Evolutionary conservation across 208 protist genomes (phyloP).

Genomic region (Leishmania major): DNA sequence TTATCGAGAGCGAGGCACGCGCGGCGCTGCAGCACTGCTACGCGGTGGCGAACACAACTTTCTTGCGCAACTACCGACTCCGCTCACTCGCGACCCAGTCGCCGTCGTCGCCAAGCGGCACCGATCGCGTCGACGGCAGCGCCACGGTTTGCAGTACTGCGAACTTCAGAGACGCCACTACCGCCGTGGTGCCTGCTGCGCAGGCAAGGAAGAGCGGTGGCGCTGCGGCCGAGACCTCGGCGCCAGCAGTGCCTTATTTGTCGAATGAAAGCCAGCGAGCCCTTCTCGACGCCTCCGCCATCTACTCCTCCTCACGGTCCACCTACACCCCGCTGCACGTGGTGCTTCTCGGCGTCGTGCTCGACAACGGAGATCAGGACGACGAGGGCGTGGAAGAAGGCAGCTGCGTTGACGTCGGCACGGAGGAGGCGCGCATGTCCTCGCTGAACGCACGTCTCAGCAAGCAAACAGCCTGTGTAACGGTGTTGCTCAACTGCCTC

Average conservation of each 20-base stretch:
- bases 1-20: slow-evolving; percentile 37
- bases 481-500: slow-evolving; percentile 51
- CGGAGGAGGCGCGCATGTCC: not conserved
- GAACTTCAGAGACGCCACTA: not conserved
- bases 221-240: not conserved
- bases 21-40: slow-evolving; percentile 29
- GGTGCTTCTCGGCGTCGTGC: slow-evolving; percentile 60
- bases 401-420: not conserved
- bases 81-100: slow-evolving; percentile 2
- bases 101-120: not conserved
- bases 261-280: slow-evolving; percentile 30
- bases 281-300: slow-evolving; percentile 22
- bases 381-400: slow-evolving; percentile 8
- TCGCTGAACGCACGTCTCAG: slow-evolving; percentile 12
- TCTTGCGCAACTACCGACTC: slow-evolving; percentile 23
- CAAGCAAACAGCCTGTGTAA: slow-evolving; percentile 31
- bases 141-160: not conserved
- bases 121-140: not conserved
- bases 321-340: slow-evolving; percentile 76
- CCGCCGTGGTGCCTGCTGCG: not conserved
- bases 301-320: slow-evolving; percentile 49
- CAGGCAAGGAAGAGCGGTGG: not conserved
- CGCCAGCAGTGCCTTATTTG: slow-evolving; percentile 4
- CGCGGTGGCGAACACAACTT: slow-evolving; percentile 10
- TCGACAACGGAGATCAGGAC: slow-evolving; percentile 30